Evolutionary conservation across 1,139 yeast genomes (phyloP).

Genomic region (Kodamaea arcana): DNA sequence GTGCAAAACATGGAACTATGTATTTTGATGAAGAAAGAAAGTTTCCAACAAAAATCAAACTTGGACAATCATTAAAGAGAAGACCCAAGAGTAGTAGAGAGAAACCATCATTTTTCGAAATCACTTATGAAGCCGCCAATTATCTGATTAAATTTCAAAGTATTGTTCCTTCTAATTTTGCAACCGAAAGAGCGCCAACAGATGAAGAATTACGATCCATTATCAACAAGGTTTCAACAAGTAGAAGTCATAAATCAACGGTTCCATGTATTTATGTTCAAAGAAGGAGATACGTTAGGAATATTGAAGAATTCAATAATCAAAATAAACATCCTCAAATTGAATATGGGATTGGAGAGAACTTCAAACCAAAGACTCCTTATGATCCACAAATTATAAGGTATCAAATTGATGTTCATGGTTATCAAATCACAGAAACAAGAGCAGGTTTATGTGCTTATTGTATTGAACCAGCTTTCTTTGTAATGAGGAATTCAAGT

Average conservation of each 20-base stretch:
- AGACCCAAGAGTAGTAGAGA: conserved; percentile 2
- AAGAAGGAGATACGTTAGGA: conserved; percentile 3
- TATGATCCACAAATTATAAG: conserved; percentile 7
- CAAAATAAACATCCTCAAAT: background rate
- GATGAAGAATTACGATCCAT: conserved; percentile 1
- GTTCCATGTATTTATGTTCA: conserved; percentile 7
- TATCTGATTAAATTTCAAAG: conserved; percentile 2
- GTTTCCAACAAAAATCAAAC: conserved; percentile 1
- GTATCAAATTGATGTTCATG: conserved; percentile 1
- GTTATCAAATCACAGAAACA: conserved; percentile 18
- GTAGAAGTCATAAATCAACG: background rate
- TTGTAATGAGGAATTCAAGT: conserved; percentile 28
- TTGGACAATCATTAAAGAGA: conserved; percentile 4
- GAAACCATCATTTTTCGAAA: background rate
- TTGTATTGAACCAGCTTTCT: conserved; percentile 26
- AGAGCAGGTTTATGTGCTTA: conserved; percentile 34
- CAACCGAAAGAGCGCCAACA: conserved; percentile 1
- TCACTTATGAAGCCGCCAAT: conserved; percentile 1
- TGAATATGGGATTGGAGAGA: background rate
- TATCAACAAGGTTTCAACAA: conserved; percentile 1
- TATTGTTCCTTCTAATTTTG: conserved; percentile 6
- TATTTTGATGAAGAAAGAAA: conserved; percentile 2
- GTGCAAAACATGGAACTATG: conserved; percentile 1
- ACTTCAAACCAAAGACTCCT: conserved; percentile 4
- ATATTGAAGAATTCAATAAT: conserved; percentile 3